Evolutionary conservation across 1,284 basidiomycete species (phyloP), one percentile per base, ranked within the genome.

Genomic region (Hemileia vastatrix): DNA sequence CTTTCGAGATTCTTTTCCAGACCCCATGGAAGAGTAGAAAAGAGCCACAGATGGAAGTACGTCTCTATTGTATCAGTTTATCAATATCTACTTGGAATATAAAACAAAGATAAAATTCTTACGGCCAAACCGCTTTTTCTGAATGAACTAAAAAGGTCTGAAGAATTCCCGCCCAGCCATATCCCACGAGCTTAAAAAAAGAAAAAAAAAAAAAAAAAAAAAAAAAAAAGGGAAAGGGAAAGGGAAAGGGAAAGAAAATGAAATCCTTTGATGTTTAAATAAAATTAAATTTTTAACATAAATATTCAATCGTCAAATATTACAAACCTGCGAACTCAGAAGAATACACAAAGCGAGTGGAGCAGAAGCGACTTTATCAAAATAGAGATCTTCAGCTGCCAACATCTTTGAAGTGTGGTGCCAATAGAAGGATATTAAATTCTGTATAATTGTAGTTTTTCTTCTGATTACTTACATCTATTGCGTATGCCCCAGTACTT

Each of bases 151-250:
- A 49, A 13, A 62, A 55, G 23, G 44, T 43, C 3, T 53, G 59
- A 49, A 54, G 51, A 48, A 62, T 43, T 15, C 59, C 59, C 23
- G 59, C 59, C 59, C 59, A 62, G 33, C 59, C 59, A 31, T 54
- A 62, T 2, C 59, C 59, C 13, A 62, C 49, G 8, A 62, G 23
- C 32, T 62, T n/a, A n/a, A n/a, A n/a, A n/a, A n/a, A n/a, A n/a
- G n/a, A n/a, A n/a, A n/a, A n/a, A n/a, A n/a, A n/a, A n/a, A n/a
- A n/a, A n/a, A n/a, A n/a, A n/a, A n/a, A n/a, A n/a, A n/a, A n/a
- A n/a, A n/a, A n/a, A n/a, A n/a, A n/a, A n/a, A n/a, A n/a, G n/a
- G n/a, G n/a, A n/a, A n/a, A n/a, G n/a, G n/a, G n/a, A n/a, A n/a
- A n/a, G n/a, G n/a, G n/a, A n/a, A n/a, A n/a, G n/a, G n/a, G n/a